These are phyloP conservation scores for Scutellaria barbata DNA, from an alignment of 257 asterid genomes.

Conservation along the genomic window DNA sequence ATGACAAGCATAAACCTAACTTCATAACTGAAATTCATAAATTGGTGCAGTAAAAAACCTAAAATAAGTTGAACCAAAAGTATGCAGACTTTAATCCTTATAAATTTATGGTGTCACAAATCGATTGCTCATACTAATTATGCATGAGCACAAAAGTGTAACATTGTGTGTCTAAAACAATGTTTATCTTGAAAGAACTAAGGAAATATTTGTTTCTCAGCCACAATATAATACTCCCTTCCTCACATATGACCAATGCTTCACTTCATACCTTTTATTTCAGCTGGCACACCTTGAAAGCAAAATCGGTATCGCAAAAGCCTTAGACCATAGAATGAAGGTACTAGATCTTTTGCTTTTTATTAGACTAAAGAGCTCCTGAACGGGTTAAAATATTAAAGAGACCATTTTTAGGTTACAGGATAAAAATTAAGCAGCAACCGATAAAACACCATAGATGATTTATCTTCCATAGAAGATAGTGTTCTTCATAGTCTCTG, in stretches of 20 bases:
- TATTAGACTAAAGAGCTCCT: not conserved
- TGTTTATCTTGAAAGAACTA: too few relatives aligned
- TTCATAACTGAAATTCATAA: not conserved
- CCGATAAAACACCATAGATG: not conserved
- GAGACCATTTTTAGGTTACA: not conserved
- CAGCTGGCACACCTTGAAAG: too few relatives aligned
- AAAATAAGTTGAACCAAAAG: not conserved
- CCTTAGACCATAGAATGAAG: too few relatives aligned
- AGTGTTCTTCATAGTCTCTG: not conserved
- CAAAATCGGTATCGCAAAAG: too few relatives aligned
- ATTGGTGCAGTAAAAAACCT: not conserved
- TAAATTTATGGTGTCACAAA: too few relatives aligned
- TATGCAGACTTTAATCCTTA: too few relatives aligned
- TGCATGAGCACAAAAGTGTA: too few relatives aligned
- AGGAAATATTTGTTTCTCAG: conserved; percentile 1
- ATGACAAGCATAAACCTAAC: conserved; percentile 15
- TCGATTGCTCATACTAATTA: too few relatives aligned
- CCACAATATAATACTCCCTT: not conserved
- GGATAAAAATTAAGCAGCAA: not conserved
- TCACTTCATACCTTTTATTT: too few relatives aligned
- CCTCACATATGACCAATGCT: not conserved
- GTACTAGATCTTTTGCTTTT: not conserved
- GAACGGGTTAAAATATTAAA: not conserved
- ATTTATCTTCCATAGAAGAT: not conserved
- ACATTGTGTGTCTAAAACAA: too few relatives aligned